A percentile compares a stretch with the other conserved stretches of the same genome.
These are phyloP conservation scores for Flammula alnicola DNA, from an alignment of 1,284 basidiomycete genomes.

Conservation along the genomic window DNA sequence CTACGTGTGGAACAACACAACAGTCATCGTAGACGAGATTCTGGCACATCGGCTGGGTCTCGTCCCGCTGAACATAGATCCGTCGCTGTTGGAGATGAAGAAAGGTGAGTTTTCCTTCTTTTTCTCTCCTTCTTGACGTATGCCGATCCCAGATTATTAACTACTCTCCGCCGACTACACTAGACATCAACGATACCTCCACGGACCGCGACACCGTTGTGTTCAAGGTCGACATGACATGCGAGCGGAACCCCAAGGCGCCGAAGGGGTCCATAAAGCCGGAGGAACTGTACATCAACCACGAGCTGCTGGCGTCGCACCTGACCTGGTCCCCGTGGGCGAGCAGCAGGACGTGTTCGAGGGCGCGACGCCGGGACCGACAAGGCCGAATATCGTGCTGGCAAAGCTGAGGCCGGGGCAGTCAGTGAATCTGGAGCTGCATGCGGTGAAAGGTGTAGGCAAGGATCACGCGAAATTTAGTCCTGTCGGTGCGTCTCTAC, in stretches of 20 bases:
- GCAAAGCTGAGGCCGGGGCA: slow-evolving; percentile 94
- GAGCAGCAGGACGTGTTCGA: slow-evolving; percentile 70
- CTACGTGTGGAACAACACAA: slow-evolving; percentile 96
- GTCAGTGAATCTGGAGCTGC: slow-evolving; percentile 83
- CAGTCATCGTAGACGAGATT: slow-evolving; percentile 94
- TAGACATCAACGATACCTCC: slow-evolving; percentile 55
- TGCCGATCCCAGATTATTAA: no score
- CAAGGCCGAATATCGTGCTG: slow-evolving; percentile 87
- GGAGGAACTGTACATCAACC: slow-evolving; percentile 69
- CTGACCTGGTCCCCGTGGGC: slow-evolving; percentile 87
- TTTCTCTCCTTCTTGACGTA: background rate
- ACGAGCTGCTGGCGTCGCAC: slow-evolving; percentile 80
- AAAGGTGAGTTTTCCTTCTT: slow-evolving; percentile 33
- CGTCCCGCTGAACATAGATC: slow-evolving; percentile 89
- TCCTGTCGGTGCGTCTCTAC: slow-evolving; percentile 80
- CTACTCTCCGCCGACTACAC: background rate
- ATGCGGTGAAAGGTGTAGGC: slow-evolving; percentile 94
- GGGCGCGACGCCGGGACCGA: slow-evolving; percentile 64
- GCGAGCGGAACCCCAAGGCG: slow-evolving; percentile 62
- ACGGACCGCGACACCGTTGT: slow-evolving; percentile 95
- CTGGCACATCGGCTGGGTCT: slow-evolving; percentile 91
- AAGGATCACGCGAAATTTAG: slow-evolving; percentile 98
- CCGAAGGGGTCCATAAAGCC: slow-evolving; percentile 64
- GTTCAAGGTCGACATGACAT: slow-evolving; percentile 79
- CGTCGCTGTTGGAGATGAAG: slow-evolving; percentile 58